Conservation (phyloP, 2,329 filamentous ascomycete genomes). For the Helminthosporium solani region DNA sequence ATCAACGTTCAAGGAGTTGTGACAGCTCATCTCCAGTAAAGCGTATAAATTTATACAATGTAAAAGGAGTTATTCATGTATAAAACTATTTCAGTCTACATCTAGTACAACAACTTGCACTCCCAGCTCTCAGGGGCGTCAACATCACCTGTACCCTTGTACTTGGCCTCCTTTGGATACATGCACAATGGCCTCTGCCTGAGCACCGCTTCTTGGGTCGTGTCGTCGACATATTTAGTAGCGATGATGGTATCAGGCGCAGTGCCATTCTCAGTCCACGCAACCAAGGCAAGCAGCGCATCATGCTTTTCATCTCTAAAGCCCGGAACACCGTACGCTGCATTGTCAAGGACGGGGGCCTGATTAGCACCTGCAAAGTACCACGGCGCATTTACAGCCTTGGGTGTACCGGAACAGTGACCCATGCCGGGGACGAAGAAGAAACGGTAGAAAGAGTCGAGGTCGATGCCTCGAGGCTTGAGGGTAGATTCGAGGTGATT, state of each 20-base stretch:
- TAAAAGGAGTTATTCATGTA: background rate
- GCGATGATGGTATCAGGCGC: constrained; percentile 43
- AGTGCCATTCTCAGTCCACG: constrained; percentile 46
- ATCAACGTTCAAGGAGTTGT: no score
- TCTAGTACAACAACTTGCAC: constrained; percentile 22
- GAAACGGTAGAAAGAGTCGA: constrained; percentile 46
- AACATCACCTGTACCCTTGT: constrained; percentile 29
- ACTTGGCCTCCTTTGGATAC: constrained; percentile 35
- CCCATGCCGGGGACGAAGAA: constrained; percentile 50
- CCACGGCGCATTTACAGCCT: constrained; percentile 45
- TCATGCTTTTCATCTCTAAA: constrained; percentile 46
- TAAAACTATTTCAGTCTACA: background rate
- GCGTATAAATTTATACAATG: background rate
- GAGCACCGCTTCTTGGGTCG: constrained; percentile 17
- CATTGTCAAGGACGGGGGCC: constrained; percentile 12
- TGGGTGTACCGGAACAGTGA: constrained; percentile 43
- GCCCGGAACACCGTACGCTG: constrained; percentile 27
- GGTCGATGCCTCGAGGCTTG: constrained; percentile 34
- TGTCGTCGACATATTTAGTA: constrained; percentile 32
- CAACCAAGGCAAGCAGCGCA: constrained; percentile 48
- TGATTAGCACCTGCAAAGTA: constrained; percentile 45
- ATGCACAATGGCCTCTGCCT: constrained; percentile 38
- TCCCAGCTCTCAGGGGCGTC: constrained; percentile 29
- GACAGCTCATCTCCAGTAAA: background rate
- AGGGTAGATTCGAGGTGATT: constrained; percentile 45